Percentiles rank a stretch among this genome's conserved stretches.
Conservation (phyloP, 75 land plant species). For the Chamaecyparis obtusa region DNA sequence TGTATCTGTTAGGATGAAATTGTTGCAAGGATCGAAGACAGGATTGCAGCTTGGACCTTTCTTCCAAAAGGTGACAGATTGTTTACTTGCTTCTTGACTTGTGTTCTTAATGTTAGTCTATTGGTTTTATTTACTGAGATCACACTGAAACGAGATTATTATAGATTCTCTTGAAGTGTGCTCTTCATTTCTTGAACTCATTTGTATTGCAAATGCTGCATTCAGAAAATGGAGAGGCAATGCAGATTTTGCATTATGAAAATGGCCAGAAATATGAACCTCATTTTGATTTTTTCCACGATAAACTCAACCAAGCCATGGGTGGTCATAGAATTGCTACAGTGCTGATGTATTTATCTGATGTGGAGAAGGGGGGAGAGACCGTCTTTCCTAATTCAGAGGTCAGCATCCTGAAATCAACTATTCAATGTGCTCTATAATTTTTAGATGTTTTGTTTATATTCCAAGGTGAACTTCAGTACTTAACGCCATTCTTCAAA, state of each 20-base stretch:
- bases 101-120: background rate
- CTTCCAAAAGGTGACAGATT: constrained; percentile 51
- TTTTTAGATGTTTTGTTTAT: background rate
- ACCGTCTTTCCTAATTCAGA: constrained; percentile 74
- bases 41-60: constrained; percentile 84
- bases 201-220: background rate
- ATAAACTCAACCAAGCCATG: constrained; percentile 56
- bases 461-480: background rate
- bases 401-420: constrained; percentile 20
- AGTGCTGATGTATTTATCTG: constrained; percentile 86
- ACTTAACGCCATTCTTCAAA: background rate
- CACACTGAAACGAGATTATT: background rate
- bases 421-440: background rate
- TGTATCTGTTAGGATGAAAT: constrained; percentile 55
- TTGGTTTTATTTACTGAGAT: background rate
- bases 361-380: constrained; percentile 76
- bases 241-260: constrained; percentile 79
- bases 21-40: constrained; percentile 61
- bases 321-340: constrained; percentile 89
- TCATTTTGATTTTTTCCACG: constrained; percentile 80
- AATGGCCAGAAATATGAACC: constrained; percentile 86
- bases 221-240: constrained; percentile 83
- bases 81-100: background rate
- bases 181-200: background rate
- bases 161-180: background rate